Conservation (phyloP, 2,329 filamentous ascomycete genomes). For the Epichloe bromicola region DNA sequence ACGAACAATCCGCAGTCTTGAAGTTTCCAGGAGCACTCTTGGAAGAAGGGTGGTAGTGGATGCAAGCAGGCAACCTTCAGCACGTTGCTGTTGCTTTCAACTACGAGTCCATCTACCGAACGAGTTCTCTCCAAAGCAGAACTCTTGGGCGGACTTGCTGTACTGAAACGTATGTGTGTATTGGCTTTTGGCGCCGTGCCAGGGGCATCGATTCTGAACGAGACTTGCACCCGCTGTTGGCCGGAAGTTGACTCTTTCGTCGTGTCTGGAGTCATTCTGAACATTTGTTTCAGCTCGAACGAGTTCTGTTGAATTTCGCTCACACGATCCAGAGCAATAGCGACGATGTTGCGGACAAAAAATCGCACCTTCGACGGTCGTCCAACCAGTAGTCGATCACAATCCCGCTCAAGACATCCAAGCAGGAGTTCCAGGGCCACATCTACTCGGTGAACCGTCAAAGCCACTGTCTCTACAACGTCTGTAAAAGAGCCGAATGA, state of each 20-base stretch:
- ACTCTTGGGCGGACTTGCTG: slow-evolving; percentile 20
- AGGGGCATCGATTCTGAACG: slow-evolving; percentile 11
- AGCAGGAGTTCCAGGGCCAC: background rate
- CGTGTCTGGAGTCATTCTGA: background rate
- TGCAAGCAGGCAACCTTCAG: slow-evolving; percentile 24
- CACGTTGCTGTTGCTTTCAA: slow-evolving; percentile 15
- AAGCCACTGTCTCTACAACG: background rate
- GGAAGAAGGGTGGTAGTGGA: slow-evolving; percentile 22
- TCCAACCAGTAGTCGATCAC: background rate
- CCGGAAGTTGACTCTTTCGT: background rate
- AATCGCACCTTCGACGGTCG: background rate
- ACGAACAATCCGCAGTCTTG: slow-evolving; percentile 27
- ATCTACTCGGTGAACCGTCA: background rate
- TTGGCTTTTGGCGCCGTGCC: slow-evolving; percentile 11
- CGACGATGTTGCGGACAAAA: background rate
- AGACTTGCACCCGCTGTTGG: background rate
- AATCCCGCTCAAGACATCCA: background rate
- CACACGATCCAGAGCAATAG: background rate
- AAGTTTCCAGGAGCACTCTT: slow-evolving; percentile 23
- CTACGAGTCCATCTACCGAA: slow-evolving; percentile 26
- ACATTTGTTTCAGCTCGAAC: background rate
- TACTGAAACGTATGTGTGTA: slow-evolving; percentile 23
- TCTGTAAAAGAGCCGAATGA: background rate
- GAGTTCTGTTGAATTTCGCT: background rate
- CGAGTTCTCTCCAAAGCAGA: slow-evolving; percentile 13